Evolutionary conservation across 805 yeast species (phyloP), one percentile per base, ranked within the genome.

Genomic region (Candida berthetii): DNA sequence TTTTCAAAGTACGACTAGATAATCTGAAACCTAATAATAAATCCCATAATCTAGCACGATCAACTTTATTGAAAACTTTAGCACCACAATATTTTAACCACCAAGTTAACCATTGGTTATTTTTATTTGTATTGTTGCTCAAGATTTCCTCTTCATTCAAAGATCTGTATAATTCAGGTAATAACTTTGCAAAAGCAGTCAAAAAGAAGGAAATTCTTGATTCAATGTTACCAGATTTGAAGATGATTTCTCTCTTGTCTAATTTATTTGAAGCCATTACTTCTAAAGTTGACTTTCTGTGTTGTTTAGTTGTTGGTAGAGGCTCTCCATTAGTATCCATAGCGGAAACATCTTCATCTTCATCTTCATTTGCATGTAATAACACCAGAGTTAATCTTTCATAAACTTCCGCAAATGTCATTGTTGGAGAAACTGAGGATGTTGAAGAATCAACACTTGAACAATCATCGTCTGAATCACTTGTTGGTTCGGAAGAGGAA

Each of bases 41-140:
- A 64, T 90, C 98, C 98, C 98, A 90, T 7, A 88, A 70, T 46
- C 96, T 71, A 11, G 93, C 96, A 40, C 96, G 65, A 60, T 88
- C 96, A 44, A 71, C 72, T 46, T 84, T 74, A 35, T 89, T 82
- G 76, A 95, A 79, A 7, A 83, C 88, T 61, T 85, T 85, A 13
- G 93, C 77, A 17, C 96, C 96, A 55, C 86, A 77, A 72, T 85
- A 90, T 57, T 88, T 87, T 48, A 90, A 68, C 97, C 97, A 90
- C 96, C 96, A 90, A 32, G 87, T 72, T 20, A 89, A 68, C 97
- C 97, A 90, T 55, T 82, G 89, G 50, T 86, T 93, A 47, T 84
- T 88, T 45, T 77, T 70, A 35, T 72, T 69, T 15, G 65, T 51
- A 42, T 68, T 69, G 33, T 77, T 72, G 48, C 78, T 78, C 36